A percentile compares a stretch with the other conserved stretches of the same genome.
These are phyloP conservation scores for Metschnikowia continentalis DNA, from an alignment of 805 yeast species.

Conservation along the genomic window DNA sequence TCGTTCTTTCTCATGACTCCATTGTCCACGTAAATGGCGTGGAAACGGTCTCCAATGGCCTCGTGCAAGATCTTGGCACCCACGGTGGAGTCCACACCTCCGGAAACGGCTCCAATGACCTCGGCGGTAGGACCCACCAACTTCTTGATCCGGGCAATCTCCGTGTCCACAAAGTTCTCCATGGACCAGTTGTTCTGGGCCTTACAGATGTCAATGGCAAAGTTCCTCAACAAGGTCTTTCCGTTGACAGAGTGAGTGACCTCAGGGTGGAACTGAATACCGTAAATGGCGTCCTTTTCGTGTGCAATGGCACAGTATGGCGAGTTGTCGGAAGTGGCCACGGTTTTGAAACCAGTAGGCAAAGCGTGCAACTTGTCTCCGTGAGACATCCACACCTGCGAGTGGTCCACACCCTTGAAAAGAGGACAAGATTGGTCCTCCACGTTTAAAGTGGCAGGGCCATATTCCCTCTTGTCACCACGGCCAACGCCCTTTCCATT, in stretches of 20 bases:
- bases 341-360: conserved; percentile 83
- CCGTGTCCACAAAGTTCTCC: conserved; percentile 97
- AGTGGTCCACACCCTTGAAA: conserved; percentile 86
- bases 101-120: conserved; percentile 98
- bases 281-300: conserved; percentile 69
- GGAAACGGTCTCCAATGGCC: conserved; percentile 98
- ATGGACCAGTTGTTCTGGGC: conserved; percentile 93
- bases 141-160: conserved; percentile 84
- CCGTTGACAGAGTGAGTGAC: conserved; percentile 95
- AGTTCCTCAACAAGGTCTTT: conserved; percentile 79
- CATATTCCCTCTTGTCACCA: conserved; percentile 97
- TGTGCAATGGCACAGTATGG: conserved; percentile 93
- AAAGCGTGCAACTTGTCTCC: conserved; percentile 91
- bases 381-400: conserved; percentile 99
- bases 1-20: conserved; percentile 97
- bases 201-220: conserved; percentile 86
- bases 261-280: conserved; percentile 99
- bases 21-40: conserved; percentile 95
- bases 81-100: conserved; percentile 99
- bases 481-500: conserved; percentile 91
- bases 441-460: conserved; percentile 87
- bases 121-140: conserved; percentile 97
- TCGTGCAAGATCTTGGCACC: conserved; percentile 97
- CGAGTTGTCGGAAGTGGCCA: conserved; percentile 90
- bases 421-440: conserved; percentile 63